A percentile compares a stretch with the other conserved stretches of the same genome.
Conservation (phyloP, 2,329 filamentous ascomycete species). For the Ophiostoma sp. region DNA sequence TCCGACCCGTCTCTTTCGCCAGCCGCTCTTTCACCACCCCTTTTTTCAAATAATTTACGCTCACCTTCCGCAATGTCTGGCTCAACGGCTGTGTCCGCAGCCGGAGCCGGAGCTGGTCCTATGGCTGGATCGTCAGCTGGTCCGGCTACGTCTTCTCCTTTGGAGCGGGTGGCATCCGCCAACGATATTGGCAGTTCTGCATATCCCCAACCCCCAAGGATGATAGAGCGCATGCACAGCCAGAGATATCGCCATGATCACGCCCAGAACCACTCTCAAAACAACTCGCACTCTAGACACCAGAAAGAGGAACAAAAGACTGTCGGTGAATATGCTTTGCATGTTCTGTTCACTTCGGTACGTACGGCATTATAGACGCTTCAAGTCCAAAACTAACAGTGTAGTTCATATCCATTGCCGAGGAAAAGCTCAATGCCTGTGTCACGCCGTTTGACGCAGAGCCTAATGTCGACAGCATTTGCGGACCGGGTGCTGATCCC, state of each 20-base stretch:
- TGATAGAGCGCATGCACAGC: constrained; percentile 57
- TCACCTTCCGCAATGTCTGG: constrained; percentile 47
- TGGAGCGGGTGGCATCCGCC: constrained; percentile 38
- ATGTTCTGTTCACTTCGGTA: constrained; percentile 90
- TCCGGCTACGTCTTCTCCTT: constrained; percentile 39
- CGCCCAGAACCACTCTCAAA: constrained; percentile 64
- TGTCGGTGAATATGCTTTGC: constrained; percentile 94
- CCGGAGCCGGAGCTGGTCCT: neutral
- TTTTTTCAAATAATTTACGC: constrained; percentile 30
- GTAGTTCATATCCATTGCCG: constrained; percentile 86
- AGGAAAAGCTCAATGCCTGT: constrained; percentile 88
- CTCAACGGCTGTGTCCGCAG: constrained; percentile 30
- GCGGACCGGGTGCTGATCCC: constrained; percentile 80
- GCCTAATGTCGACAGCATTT: constrained; percentile 80
- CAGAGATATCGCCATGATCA: constrained; percentile 65
- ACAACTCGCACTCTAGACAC: constrained; percentile 69
- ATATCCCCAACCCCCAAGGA: constrained; percentile 45
- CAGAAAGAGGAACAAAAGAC: constrained; percentile 71
- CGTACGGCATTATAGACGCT: constrained; percentile 32
- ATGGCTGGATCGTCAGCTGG: constrained; percentile 26
- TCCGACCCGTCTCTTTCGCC: constrained; percentile 36
- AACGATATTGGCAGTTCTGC: constrained; percentile 28
- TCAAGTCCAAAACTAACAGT: neutral
- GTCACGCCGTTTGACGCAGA: constrained; percentile 75
- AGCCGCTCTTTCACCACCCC: constrained; percentile 17